phyloP scores from a whole-genome alignment of 768 basidiomycete genomes.

The Lepiota venenata region DNA sequence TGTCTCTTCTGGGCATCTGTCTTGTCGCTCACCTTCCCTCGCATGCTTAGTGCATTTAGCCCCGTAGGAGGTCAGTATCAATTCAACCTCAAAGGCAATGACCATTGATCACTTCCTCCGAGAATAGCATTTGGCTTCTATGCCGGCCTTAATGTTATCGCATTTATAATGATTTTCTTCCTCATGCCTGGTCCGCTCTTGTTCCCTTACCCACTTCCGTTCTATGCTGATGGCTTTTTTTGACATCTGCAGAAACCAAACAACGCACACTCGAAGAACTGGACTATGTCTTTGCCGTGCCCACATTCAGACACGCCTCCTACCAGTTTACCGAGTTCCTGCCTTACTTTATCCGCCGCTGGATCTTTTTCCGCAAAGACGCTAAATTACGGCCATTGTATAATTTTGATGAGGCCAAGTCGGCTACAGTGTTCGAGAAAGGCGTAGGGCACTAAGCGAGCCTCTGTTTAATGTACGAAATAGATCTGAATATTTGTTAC shows the following conservation, averaged over 20 bases:
- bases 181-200: conserved; percentile 42
- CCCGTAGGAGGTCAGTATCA: conserved; percentile 26
- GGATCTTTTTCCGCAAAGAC: conserved; percentile 35
- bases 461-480: no score
- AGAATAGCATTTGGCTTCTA: conserved; percentile 52
- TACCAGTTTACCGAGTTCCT: conserved; percentile 44
- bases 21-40: conserved; percentile 58
- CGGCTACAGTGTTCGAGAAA: conserved; percentile 12
- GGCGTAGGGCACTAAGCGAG: conserved; percentile 1
- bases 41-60: conserved; percentile 44
- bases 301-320: conserved; percentile 36
- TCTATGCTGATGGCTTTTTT: conserved; percentile 3
- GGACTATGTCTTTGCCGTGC: conserved; percentile 51
- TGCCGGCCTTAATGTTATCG: conserved; percentile 46
- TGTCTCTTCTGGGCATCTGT: conserved; percentile 51
- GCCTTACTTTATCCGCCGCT: conserved; percentile 50
- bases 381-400: conserved; percentile 43
- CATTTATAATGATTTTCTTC: conserved; percentile 54
- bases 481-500: no score
- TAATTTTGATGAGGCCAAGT: conserved; percentile 48
- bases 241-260: conserved; percentile 38
- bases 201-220: neutral
- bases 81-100: neutral
- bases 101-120: conserved; percentile 9
- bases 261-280: conserved; percentile 50